Evolutionary conservation across 2,329 filamentous ascomycete genomes (phyloP).

Genomic region (Fusarium sulawesiense): DNA sequence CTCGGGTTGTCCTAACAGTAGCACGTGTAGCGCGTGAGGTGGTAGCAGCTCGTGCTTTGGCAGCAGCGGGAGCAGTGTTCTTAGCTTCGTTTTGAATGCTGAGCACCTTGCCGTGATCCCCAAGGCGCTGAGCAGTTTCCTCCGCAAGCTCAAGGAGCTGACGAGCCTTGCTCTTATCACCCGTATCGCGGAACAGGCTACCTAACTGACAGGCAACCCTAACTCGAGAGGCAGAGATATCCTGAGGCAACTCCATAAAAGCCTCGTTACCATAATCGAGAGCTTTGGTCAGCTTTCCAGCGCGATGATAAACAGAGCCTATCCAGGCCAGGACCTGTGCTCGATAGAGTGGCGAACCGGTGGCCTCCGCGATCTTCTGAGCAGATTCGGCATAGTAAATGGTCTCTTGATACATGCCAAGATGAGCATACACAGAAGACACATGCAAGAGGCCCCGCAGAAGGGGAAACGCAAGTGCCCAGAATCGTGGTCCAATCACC

Average conservation of each 20-base stretch:
- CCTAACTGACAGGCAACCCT: slow-evolving; percentile 66
- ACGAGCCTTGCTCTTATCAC: slow-evolving; percentile 57
- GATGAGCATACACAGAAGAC: slow-evolving; percentile 81
- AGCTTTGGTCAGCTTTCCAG: slow-evolving; percentile 70
- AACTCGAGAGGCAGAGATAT: slow-evolving; percentile 52
- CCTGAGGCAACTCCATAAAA: slow-evolving; percentile 61
- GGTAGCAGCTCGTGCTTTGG: slow-evolving; percentile 35
- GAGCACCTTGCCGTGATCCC: slow-evolving; percentile 36
- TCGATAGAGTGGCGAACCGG: slow-evolving; percentile 69
- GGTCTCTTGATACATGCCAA: slow-evolving; percentile 89
- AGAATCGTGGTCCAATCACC: slow-evolving; percentile 72
- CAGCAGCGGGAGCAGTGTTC: slow-evolving; percentile 23
- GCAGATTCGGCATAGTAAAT: slow-evolving; percentile 89
- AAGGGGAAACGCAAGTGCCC: slow-evolving; percentile 80
- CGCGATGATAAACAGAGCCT: slow-evolving; percentile 66
- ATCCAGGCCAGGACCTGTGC: slow-evolving; percentile 67
- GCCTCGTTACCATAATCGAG: slow-evolving; percentile 65
- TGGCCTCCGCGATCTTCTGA: slow-evolving; percentile 77
- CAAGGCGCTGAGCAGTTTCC: slow-evolving; percentile 55
- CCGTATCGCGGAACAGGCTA: slow-evolving; percentile 64
- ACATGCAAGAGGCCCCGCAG: slow-evolving; percentile 78
- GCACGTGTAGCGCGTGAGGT: slow-evolving; percentile 43
- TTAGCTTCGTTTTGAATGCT: slow-evolving; percentile 18
- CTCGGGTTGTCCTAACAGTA: slow-evolving; percentile 43
- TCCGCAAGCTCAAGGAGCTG: slow-evolving; percentile 63